phyloP scores from a whole-genome alignment of 1,284 basidiomycete species.

The Ustilago esculenta region DNA sequence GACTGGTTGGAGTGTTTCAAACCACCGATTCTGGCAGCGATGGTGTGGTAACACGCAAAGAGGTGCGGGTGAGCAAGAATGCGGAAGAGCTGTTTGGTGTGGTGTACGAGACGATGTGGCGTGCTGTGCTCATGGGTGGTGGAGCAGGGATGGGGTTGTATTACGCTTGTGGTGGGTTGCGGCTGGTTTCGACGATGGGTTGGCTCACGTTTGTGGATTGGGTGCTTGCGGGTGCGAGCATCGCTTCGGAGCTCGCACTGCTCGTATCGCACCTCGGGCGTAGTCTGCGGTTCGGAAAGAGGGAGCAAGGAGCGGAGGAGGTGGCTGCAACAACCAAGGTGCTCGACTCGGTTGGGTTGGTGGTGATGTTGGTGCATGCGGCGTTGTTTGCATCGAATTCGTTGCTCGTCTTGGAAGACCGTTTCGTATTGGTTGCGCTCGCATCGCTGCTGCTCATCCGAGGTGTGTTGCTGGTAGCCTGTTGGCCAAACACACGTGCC shows the following conservation, averaged over 20 bases:
- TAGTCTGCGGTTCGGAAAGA: background rate
- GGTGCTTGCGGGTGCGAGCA: slow-evolving; percentile 9
- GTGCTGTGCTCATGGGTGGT: slow-evolving; percentile 11
- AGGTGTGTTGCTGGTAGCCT: slow-evolving; percentile 18
- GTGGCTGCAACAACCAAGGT: slow-evolving; percentile 9
- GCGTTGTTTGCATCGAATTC: slow-evolving; percentile 74
- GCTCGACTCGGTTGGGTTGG: slow-evolving; percentile 22
- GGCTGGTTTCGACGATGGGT: background rate
- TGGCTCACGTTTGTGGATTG: slow-evolving; percentile 28
- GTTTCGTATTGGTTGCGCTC: slow-evolving; percentile 71
- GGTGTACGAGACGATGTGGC: background rate
- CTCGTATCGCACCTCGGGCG: background rate
- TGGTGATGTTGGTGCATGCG: slow-evolving; percentile 41
- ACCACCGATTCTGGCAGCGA: background rate
- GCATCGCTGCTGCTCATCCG: slow-evolving; percentile 67
- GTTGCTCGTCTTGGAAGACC: slow-evolving; percentile 95
- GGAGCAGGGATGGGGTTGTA: background rate
- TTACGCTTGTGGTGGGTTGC: background rate
- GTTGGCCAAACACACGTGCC: slow-evolving; percentile 70
- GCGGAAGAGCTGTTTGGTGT: slow-evolving; percentile 19
- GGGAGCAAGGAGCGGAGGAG: background rate
- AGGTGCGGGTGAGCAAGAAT: slow-evolving; percentile 6
- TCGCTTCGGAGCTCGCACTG: slow-evolving; percentile 18
- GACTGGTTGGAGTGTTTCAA: slow-evolving; percentile 10
- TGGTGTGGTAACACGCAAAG: background rate